These are phyloP conservation scores for Pythium aristosporum DNA, from an alignment of 352 stramenopile genomes.

Conservation along the genomic window DNA sequence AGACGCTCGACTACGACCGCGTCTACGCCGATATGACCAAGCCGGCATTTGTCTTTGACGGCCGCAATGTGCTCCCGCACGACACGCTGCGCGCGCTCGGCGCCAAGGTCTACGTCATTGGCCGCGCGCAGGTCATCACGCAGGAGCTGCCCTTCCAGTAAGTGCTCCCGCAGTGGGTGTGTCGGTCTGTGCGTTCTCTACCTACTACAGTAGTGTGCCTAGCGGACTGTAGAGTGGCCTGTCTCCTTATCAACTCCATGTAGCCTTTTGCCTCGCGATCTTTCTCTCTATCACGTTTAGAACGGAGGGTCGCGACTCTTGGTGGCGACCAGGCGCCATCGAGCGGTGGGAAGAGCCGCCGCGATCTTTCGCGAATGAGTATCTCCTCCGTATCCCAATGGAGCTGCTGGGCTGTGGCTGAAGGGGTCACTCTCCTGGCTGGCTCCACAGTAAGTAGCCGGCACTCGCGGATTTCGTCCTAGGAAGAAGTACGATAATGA, in stretches of 20 bases:
- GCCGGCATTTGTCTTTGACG: slow-evolving; percentile 99
- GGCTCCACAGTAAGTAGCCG: no score
- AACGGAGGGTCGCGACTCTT: slow-evolving; percentile 6
- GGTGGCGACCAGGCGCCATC: not conserved
- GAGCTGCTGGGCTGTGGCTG: no score
- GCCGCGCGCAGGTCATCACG: slow-evolving; percentile 71
- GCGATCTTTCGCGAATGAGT: not conserved
- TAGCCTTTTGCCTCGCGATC: not conserved
- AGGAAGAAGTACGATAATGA: not conserved
- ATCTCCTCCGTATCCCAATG: no score
- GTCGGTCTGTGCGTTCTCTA: no score
- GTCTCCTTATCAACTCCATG: no score
- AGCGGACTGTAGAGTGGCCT: no score
- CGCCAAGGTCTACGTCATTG: slow-evolving; percentile 98
- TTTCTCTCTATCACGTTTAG: not conserved
- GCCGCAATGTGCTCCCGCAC: slow-evolving; percentile 96
- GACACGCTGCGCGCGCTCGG: slow-evolving; percentile 93
- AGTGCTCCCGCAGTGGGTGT: not conserved
- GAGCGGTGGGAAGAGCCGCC: slow-evolving; percentile 7
- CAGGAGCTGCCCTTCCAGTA: slow-evolving; percentile 62
- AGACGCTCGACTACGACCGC: slow-evolving; percentile 94
- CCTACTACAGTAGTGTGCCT: no score
- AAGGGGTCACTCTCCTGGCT: no score
- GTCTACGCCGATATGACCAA: slow-evolving; percentile 98
- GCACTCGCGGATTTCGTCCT: no score